Conservation (phyloP, 2,329 filamentous ascomycete genomes). For the Fusarium sterilihyphosum region DNA sequence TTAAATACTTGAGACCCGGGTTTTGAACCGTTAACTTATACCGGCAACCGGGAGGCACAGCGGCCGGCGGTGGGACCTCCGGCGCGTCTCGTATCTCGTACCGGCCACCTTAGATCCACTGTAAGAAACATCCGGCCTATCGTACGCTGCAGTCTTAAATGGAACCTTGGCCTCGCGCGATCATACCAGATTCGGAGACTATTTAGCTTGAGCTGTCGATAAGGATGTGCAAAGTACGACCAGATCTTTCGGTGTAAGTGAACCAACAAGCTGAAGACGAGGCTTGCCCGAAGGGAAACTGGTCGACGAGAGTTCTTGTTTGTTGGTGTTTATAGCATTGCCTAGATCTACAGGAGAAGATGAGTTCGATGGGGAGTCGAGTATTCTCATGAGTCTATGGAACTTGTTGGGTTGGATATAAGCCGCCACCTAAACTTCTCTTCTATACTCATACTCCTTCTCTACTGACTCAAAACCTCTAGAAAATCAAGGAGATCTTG, state of each 20-base stretch:
- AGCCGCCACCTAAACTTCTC: no score
- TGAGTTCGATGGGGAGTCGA: background rate
- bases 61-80: conserved; percentile 19
- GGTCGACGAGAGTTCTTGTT: background rate
- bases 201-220: background rate
- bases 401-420: background rate
- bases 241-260: background rate
- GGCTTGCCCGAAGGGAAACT: background rate
- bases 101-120: conserved; percentile 8
- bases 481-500: no score
- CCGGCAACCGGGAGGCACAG: conserved; percentile 6
- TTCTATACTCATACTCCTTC: no score
- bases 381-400: background rate
- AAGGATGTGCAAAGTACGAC: background rate
- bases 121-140: background rate
- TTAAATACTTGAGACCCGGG: background rate
- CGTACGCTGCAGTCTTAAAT: background rate
- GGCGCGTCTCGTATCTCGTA: conserved; percentile 39
- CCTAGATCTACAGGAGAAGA: background rate
- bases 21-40: background rate
- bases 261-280: background rate
- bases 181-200: conserved; percentile 22
- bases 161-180: conserved; percentile 21
- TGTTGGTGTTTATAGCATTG: fast-evolving
- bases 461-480: background rate